Evolutionary conservation across 1,284 basidiomycete species (phyloP), one percentile per base, ranked within the genome.

Genomic region (Marasmius sp.): DNA sequence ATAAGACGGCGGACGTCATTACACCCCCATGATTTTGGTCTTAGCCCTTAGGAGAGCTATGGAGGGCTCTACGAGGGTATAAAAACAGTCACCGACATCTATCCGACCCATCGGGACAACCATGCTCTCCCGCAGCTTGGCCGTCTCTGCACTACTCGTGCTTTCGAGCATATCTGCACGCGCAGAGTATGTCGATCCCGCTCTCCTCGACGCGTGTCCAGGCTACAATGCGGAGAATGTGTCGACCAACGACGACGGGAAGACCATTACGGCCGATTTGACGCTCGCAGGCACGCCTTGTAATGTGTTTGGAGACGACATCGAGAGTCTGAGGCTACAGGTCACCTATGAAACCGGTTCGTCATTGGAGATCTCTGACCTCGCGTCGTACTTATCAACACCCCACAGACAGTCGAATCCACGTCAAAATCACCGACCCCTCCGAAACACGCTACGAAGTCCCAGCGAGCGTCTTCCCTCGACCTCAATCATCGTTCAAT

Each of bases 401-500:
- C 18, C 55, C 11, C 41, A 6, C 67, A 88, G 87, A 74, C 11
- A 77, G 79, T 34, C 84, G 87, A 39, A 85, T 93, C 16, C 90
- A 92, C 66, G 78, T 93, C 61, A 91, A 92, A 73, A 87, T 92
- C 68, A 85, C 82, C 22, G 89, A 92, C 67, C 71, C 85, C 0
- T 73, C 79, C 1, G 69, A 74, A 10, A 58, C 75, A 4, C 87
- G 91, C 52, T 92, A 86, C 67, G 89, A 92, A 70, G 82, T 92
- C 0, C 88, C 89, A 3, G 80, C 84, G n/a, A 79, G 80, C 1
- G 82, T 92, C 43, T 75, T 91, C 49, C 84, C 88, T 34, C 82
- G 86, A 0, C 89, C 90, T 0, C 69, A 72, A 3, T 22, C 64
- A 74, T 37, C 57, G 67, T 4, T 61, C 68, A 12, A 66, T 74